Percentiles rank a stretch among this genome's conserved stretches.
These are phyloP conservation scores for Exophiala aquamarina DNA, from an alignment of 2,329 filamentous ascomycete species.

Conservation along the genomic window DNA sequence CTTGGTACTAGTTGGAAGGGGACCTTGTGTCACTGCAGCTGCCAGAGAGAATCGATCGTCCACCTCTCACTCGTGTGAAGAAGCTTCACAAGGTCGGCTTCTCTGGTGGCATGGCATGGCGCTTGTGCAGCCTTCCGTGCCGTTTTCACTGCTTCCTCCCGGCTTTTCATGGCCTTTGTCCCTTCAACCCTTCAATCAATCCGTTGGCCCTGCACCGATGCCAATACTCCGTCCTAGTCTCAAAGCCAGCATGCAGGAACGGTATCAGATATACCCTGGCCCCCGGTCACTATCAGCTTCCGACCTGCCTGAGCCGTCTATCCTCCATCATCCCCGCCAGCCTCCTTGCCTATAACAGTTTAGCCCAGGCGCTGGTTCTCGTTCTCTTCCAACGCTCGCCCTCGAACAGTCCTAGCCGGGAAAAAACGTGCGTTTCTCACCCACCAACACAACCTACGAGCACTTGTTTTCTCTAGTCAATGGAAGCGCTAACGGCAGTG, in stretches of 20 bases:
- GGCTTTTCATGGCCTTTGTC: conserved; percentile 2
- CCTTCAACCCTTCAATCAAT: conserved; percentile 16
- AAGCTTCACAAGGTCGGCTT: too few relatives aligned
- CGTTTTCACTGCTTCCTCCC: conserved; percentile 22
- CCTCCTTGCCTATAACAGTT: not conserved
- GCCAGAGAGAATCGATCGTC: too few relatives aligned
- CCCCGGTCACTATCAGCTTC: not conserved
- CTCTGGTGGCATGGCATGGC: conserved; percentile 10
- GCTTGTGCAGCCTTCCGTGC: conserved; percentile 22
- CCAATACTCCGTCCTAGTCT: not conserved
- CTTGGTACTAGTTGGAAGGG: too few relatives aligned
- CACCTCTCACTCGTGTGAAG: too few relatives aligned
- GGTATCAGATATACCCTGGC: conserved; percentile 22
- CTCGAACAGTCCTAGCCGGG: too few relatives aligned
- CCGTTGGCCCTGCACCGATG: too few relatives aligned
- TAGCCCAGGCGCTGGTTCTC: not conserved
- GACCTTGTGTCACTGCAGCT: too few relatives aligned
- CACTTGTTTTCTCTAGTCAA: too few relatives aligned
- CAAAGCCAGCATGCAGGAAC: conserved; percentile 21
- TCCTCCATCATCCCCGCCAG: not conserved
- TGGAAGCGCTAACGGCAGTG: too few relatives aligned
- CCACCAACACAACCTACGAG: too few relatives aligned
- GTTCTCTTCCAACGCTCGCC: too few relatives aligned
- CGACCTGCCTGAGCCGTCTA: conserved; percentile 3
- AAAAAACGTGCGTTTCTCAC: conserved; percentile 1